phyloP scores from a whole-genome alignment of 2,329 filamentous ascomycete genomes.

The Fusarium setosum region DNA sequence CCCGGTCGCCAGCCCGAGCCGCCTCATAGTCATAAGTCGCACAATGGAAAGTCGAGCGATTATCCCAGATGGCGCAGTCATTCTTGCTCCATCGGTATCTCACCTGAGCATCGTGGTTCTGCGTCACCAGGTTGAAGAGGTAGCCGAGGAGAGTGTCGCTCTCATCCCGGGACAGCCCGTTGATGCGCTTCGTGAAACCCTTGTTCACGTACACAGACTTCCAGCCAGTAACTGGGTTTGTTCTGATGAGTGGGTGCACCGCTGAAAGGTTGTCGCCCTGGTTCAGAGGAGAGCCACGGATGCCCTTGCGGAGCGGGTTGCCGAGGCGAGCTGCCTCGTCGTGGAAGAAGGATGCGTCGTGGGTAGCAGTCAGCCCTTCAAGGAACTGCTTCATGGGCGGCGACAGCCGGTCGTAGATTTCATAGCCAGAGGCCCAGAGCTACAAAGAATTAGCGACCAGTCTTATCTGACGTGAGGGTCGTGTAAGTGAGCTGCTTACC shows the following conservation, averaged over 20 bases:
- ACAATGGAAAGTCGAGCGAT: conserved; percentile 61
- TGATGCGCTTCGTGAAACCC: conserved; percentile 65
- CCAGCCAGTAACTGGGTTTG: conserved; percentile 71
- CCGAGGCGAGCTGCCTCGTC: conserved; percentile 61
- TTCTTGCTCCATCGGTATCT: conserved; percentile 65
- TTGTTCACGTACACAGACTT: conserved; percentile 64
- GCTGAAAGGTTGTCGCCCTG: conserved; percentile 62
- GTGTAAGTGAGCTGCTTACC: conserved; percentile 28
- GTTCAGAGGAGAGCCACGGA: conserved; percentile 68
- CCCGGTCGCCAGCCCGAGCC: conserved; percentile 55
- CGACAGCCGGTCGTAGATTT: conserved; percentile 67
- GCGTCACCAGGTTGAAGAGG: conserved; percentile 59
- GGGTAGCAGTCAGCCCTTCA: conserved; percentile 60
- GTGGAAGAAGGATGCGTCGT: conserved; percentile 60
- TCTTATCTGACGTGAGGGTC: neutral
- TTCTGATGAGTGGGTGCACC: conserved; percentile 65
- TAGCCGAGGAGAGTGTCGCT: conserved; percentile 62
- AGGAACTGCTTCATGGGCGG: conserved; percentile 58
- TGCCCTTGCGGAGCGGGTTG: conserved; percentile 54
- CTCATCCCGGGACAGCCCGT: conserved; percentile 65
- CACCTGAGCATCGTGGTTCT: conserved; percentile 69
- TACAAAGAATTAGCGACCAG: conserved; percentile 56
- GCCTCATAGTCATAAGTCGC: conserved; percentile 71
- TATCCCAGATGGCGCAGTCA: conserved; percentile 75
- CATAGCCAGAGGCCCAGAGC: conserved; percentile 72